Evolutionary conservation across 768 basidiomycete species (phyloP).

Genomic region (Suillus bovinus): DNA sequence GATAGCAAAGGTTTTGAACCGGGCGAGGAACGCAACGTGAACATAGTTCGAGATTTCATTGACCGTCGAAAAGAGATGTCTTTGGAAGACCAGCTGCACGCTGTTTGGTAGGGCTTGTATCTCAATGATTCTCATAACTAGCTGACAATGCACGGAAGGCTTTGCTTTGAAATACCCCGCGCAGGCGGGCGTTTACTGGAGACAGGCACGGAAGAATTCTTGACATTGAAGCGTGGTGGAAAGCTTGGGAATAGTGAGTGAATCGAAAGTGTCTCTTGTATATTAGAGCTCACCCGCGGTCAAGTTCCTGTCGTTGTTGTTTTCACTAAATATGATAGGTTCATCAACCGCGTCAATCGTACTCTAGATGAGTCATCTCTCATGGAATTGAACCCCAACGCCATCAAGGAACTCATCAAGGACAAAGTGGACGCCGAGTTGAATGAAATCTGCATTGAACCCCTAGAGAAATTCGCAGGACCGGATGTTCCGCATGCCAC

Average conservation of each 20-base stretch:
- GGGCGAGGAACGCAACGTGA: background rate
- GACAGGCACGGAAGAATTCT: background rate
- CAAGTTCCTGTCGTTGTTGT: background rate
- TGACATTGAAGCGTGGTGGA: background rate
- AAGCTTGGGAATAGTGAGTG: background rate
- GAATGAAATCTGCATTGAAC: background rate
- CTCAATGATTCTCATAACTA: background rate
- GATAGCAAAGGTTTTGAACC: slow-evolving; percentile 1
- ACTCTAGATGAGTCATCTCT: background rate
- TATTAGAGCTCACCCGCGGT: background rate
- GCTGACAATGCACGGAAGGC: background rate
- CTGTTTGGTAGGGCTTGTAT: background rate
- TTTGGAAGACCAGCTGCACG: background rate
- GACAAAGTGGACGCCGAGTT: background rate
- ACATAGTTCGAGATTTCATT: background rate
- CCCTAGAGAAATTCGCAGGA: background rate
- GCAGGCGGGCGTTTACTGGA: background rate
- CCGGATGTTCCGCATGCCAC: background rate
- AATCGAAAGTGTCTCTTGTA: background rate
- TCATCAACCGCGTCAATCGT: background rate
- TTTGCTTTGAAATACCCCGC: background rate
- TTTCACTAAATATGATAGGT: background rate
- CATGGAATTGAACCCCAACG: background rate
- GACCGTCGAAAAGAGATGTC: background rate
- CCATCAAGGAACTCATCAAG: background rate